Evolutionary conservation across 495 filamentous ascomycete genomes (phyloP).

Genomic region (Apiosordaria backusii): DNA sequence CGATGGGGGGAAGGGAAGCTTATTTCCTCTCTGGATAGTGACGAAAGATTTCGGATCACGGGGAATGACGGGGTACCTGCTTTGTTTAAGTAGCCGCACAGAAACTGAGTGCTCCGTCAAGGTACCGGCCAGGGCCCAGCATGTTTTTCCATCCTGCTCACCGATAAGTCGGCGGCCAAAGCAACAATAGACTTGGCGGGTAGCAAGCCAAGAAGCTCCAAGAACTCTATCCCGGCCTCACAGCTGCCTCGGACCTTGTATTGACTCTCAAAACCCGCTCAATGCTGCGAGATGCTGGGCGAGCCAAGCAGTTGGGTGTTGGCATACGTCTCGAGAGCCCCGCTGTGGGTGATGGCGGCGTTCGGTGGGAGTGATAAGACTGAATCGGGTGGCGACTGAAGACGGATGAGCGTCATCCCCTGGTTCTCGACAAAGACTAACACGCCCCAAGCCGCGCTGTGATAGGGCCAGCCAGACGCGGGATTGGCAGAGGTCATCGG

Average conservation of each 20-base stretch:
- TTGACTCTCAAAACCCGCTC: constrained; percentile 1
- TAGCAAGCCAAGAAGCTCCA: constrained; percentile 30
- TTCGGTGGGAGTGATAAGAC: constrained; percentile 10
- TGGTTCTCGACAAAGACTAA: constrained; percentile 24
- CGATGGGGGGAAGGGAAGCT: constrained; percentile 3
- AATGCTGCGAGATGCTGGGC: constrained; percentile 4
- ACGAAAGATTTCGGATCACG: not conserved
- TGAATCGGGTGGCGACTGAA: constrained; percentile 23
- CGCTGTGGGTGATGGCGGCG: constrained; percentile 8
- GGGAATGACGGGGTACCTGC: not conserved
- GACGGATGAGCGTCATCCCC: constrained; percentile 18
- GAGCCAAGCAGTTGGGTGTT: constrained; percentile 11
- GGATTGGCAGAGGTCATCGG: constrained; percentile 18
- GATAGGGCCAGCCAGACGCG: constrained; percentile 9
- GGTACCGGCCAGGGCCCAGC: not conserved
- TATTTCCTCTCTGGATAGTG: not conserved
- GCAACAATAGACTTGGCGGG: constrained; percentile 7
- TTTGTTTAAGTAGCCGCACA: constrained; percentile 18
- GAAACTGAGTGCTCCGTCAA: not conserved
- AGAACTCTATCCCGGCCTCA: constrained; percentile 28
- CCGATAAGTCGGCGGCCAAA: constrained; percentile 17
- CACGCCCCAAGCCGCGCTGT: constrained; percentile 8
- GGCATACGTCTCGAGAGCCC: constrained; percentile 15
- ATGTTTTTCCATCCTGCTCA: constrained; percentile 13
- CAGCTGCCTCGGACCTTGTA: constrained; percentile 11